Evolutionary conservation across 192 early-diverging fungal species (phyloP), one percentile per base, ranked within the genome.

Genomic region (Linderina pennispora): DNA sequence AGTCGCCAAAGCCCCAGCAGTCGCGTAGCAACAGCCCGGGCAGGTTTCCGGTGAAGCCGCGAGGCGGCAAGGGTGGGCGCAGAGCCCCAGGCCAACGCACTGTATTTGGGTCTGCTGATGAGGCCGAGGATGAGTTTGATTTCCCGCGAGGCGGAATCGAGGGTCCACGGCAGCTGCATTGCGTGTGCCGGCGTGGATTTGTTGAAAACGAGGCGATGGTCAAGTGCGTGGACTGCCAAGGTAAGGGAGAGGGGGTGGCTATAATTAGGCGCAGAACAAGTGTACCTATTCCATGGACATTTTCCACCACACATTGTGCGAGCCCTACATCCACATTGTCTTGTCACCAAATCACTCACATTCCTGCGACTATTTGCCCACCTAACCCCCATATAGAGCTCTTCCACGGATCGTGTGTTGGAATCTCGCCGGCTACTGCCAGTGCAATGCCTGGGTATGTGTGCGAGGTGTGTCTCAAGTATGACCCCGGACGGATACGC

Each of bases 401-500:
- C 37, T 64, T 64, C 43, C 61, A 64, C 36, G 53, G 61, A 33
- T 52, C 61, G 53, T 64, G 61, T 32, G 44, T 64, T n/a, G n/a
- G 8, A 52, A 37, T n/a, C 48, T 64, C 7, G 8, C 38, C n/a
- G 14, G 34, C 16, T 35, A 59, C 16, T 23, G 28, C 28, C 36
- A 17, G 41, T 46, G n/a, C 36, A 8, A 17, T 20, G 33, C 26
- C 53, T 2, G 18, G 23, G 19, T 64, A 56, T 46, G 49, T 53
- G 4, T 57, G 62, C 45, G 44, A 41, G 25, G 33, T 42, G 35
- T 65, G 62, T 24, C 14, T 57, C 13, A 37, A 37, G 31, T 49
- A 40, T 16, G 43, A 64, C 36, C 53, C 53, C 3, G 43, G 43
- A 18, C 49, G 24, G 16, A 36, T 36, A 22, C 61, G 61, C 35